A percentile compares a stretch with the other conserved stretches of the same genome.
phyloP scores from a whole-genome alignment of 257 asterid genomes.

The Nicotiana undulata region DNA sequence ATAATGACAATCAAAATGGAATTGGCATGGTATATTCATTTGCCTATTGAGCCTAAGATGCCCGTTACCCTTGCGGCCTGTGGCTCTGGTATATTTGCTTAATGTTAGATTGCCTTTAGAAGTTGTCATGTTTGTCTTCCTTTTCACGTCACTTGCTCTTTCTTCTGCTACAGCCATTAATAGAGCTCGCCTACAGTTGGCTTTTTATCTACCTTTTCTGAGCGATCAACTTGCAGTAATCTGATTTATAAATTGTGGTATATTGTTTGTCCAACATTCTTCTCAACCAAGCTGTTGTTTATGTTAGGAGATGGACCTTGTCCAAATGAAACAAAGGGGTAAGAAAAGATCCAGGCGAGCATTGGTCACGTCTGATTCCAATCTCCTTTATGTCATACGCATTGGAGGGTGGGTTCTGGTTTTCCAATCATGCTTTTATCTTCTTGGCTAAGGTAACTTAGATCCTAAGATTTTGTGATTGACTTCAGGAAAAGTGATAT shows the following conservation, averaged over 20 bases:
- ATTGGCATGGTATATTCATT: neutral
- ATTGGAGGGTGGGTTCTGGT: constrained; percentile 63
- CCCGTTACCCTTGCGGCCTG: neutral
- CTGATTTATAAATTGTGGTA: neutral
- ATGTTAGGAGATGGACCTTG: constrained; percentile 70
- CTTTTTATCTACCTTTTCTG: neutral
- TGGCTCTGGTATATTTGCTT: neutral
- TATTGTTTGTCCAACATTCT: neutral
- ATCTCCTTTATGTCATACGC: constrained; percentile 69
- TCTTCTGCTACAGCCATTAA: neutral
- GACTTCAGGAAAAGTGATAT: constrained; percentile 68
- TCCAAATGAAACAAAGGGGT: constrained; percentile 74
- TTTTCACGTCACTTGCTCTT: neutral
- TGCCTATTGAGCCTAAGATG: neutral
- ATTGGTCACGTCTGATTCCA: constrained; percentile 31
- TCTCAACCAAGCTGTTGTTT: neutral
- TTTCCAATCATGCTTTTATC: neutral
- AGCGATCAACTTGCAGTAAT: neutral
- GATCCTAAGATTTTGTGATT: neutral
- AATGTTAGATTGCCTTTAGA: neutral
- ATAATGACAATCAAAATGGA: neutral
- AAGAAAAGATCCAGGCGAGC: constrained; percentile 36
- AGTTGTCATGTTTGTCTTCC: too few species aligned
- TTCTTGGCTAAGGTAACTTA: neutral
- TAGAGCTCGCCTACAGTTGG: neutral